These are phyloP conservation scores for Calonectria henricotiae DNA, from an alignment of 2,329 filamentous ascomycete species.

Conservation along the genomic window DNA sequence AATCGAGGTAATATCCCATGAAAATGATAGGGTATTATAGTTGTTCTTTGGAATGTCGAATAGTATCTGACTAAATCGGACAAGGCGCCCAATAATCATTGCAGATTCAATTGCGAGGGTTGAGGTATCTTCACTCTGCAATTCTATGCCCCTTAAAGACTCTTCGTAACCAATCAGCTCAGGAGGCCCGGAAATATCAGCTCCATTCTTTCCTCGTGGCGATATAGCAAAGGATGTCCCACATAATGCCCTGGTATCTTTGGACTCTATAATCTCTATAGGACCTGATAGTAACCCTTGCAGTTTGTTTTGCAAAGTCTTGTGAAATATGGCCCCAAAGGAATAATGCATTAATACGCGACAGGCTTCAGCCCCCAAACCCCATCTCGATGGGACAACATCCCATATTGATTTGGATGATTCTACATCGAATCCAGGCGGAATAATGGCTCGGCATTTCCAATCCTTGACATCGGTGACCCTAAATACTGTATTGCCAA, in stretches of 20 bases:
- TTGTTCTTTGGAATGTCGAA: conserved; percentile 4
- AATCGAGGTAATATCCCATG: background rate
- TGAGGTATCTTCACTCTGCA: background rate
- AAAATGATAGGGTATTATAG: background rate
- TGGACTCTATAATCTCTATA: background rate
- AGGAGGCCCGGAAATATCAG: background rate
- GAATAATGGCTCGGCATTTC: conserved; percentile 1
- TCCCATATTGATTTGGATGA: background rate
- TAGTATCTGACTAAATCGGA: conserved; percentile 7
- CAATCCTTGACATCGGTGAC: conserved; percentile 8
- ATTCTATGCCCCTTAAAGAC: background rate
- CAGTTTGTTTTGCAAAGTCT: background rate
- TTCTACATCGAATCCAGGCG: background rate
- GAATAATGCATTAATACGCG: background rate
- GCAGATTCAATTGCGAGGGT: background rate
- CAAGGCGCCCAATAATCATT: background rate
- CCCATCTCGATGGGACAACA: conserved; percentile 23
- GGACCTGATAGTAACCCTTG: background rate
- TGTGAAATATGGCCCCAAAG: conserved; percentile 1
- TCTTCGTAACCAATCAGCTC: background rate
- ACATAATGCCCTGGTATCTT: background rate
- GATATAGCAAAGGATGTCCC: background rate
- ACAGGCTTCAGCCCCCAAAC: background rate
- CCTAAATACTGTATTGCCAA: background rate
- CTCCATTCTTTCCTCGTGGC: background rate